Percentiles rank a stretch among this genome's conserved stretches.
Evolutionary conservation across 2,329 filamentous ascomycete genomes (phyloP).

Genomic region (Myriangium duriaei): DNA sequence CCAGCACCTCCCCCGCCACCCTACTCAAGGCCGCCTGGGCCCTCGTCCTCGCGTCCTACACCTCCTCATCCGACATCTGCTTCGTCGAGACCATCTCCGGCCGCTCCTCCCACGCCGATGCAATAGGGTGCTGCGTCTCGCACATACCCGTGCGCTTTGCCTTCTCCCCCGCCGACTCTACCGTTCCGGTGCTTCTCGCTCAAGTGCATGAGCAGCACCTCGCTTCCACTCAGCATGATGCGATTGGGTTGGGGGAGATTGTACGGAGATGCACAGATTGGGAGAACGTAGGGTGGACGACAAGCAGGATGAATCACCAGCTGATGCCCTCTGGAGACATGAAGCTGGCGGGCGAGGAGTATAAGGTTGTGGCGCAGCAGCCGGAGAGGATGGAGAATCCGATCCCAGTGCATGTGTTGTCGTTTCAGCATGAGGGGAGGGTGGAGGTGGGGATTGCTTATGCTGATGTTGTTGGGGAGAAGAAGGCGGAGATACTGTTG

Average conservation of each 20-base stretch:
- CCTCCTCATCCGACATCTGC: not conserved
- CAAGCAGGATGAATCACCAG: not conserved
- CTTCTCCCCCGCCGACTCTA: not conserved
- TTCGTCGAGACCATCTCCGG: slow-evolving; percentile 2
- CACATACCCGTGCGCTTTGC: not conserved
- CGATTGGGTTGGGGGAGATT: not conserved
- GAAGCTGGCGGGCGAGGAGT: not conserved
- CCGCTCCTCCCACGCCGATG: not conserved
- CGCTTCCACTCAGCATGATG: not conserved
- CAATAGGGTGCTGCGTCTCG: not conserved
- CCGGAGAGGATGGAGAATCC: not conserved
- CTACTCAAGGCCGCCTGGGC: slow-evolving; percentile 1
- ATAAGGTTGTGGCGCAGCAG: not conserved
- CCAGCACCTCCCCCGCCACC: not conserved
- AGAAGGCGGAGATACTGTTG: not conserved
- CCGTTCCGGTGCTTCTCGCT: not conserved
- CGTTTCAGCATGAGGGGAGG: not conserved
- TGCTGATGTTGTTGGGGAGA: not conserved
- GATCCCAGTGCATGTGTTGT: not conserved
- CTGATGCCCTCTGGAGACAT: not conserved
- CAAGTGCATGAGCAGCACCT: not conserved
- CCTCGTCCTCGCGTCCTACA: slow-evolving; percentile 1
- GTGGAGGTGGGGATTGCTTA: not conserved
- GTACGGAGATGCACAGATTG: not conserved
- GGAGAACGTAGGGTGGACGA: not conserved